Conservation (phyloP, 2,329 filamentous ascomycete species). For the Coniochaeta sp. region DNA sequence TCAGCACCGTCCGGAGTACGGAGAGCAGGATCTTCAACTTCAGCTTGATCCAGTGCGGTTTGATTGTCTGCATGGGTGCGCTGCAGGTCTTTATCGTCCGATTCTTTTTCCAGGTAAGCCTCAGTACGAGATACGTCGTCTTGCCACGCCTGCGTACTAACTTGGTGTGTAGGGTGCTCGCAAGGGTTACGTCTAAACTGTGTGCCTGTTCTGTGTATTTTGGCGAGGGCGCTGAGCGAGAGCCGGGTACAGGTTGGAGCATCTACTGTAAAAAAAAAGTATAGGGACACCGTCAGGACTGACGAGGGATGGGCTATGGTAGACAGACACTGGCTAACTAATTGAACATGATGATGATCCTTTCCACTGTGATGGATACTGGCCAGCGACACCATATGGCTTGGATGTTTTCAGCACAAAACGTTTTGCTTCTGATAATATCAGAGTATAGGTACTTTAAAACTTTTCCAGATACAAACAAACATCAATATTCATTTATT, state of each 20-base stretch:
- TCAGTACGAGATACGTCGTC: neutral
- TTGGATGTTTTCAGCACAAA: no score
- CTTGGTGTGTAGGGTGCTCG: constrained; percentile 45
- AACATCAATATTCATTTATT: no score
- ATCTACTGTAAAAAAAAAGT: constrained; percentile 3
- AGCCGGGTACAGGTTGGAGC: neutral
- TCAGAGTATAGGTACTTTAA: no score
- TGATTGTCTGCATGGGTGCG: constrained; percentile 93
- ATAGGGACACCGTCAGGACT: neutral
- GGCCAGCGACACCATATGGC: no score
- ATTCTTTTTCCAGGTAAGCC: constrained; percentile 92
- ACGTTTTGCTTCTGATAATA: no score
- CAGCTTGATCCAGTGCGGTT: constrained; percentile 80
- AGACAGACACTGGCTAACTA: neutral
- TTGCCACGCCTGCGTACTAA: constrained; percentile 4
- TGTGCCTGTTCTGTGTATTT: constrained; percentile 2
- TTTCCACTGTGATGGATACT: neutral
- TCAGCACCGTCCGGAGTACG: constrained; percentile 94
- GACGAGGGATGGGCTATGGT: neutral
- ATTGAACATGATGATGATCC: neutral
- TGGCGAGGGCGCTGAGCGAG: constrained; percentile 11
- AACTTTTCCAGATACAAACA: no score
- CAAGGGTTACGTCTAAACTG: constrained; percentile 59
- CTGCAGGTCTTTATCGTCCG: constrained; percentile 95
- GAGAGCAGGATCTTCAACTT: constrained; percentile 97